Evolutionary conservation across 2,329 filamentous ascomycete species (phyloP).

Genomic region (Paracoccidioides lutzii): DNA sequence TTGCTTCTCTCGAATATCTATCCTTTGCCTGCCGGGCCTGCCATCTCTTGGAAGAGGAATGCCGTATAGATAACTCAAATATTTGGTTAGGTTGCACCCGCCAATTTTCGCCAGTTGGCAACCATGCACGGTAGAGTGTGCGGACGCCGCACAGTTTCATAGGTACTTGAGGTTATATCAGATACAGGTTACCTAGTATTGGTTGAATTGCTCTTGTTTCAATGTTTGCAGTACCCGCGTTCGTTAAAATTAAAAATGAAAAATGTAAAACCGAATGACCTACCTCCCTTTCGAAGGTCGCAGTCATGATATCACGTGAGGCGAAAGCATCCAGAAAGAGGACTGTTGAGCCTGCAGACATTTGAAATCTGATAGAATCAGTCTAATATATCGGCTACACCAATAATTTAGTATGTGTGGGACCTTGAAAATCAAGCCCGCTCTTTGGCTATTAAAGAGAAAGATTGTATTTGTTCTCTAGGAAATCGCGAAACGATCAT

Average conservation of each 20-base stretch:
- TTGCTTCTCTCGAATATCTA: constrained; percentile 59
- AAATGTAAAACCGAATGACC: too few relatives aligned
- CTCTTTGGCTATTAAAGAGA: too few relatives aligned
- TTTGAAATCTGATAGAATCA: too few relatives aligned
- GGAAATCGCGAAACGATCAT: too few relatives aligned
- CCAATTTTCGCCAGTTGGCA: neutral
- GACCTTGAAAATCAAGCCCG: too few relatives aligned
- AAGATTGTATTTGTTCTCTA: too few relatives aligned
- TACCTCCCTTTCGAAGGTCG: neutral
- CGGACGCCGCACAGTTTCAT: neutral
- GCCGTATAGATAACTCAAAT: constrained; percentile 8
- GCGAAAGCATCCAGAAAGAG: too few relatives aligned
- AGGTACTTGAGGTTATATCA: too few relatives aligned
- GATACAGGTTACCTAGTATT: neutral
- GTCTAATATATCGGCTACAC: too few relatives aligned
- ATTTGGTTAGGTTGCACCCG: neutral
- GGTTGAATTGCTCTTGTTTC: neutral
- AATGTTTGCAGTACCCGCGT: neutral
- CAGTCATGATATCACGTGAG: neutral
- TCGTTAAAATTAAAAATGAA: too few relatives aligned
- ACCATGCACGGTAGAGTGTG: neutral
- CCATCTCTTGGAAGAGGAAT: constrained; percentile 61
- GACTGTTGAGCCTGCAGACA: too few relatives aligned
- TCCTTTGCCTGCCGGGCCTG: constrained; percentile 66
- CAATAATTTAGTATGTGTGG: too few relatives aligned